Percentiles rank a stretch among this genome's conserved stretches.
These are phyloP conservation scores for Lepidium didymum DNA, from an alignment of 345 rosid species.

Conservation along the genomic window DNA sequence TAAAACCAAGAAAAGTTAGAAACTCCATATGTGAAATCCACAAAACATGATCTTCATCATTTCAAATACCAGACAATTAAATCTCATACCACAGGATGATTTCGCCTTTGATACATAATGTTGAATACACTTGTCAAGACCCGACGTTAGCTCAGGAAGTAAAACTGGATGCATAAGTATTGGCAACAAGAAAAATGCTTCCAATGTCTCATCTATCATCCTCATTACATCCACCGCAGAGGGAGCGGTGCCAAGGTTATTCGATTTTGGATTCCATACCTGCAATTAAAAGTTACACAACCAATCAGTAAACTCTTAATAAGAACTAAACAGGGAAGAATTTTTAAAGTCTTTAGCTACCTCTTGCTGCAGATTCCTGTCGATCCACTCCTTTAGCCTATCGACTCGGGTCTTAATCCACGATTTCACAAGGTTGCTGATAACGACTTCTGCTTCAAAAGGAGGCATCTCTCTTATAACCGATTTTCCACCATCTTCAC, in stretches of 20 bases:
- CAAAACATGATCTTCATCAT: neutral
- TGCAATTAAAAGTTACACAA: conserved; percentile 13
- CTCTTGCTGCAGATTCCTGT: conserved; percentile 83
- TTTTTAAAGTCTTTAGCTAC: conserved; percentile 23
- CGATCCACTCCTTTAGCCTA: conserved; percentile 83
- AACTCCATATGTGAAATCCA: neutral
- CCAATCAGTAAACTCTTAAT: neutral
- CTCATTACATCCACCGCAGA: conserved; percentile 85
- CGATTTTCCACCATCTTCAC: conserved; percentile 98
- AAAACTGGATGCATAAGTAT: conserved; percentile 69
- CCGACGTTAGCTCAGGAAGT: conserved; percentile 70
- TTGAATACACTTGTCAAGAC: conserved; percentile 76
- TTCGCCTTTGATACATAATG: conserved; percentile 69
- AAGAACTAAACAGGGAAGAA: neutral
- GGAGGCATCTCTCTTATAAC: conserved; percentile 98
- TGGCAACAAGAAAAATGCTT: conserved; percentile 86
- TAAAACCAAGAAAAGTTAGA: neutral
- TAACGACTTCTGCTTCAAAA: conserved; percentile 76
- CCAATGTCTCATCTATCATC: conserved; percentile 79
- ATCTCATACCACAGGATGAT: conserved; percentile 80
- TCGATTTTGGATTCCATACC: conserved; percentile 81
- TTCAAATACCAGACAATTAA: neutral
- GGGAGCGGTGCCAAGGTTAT: conserved; percentile 69
- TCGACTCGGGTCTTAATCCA: conserved; percentile 84
- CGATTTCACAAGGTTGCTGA: conserved; percentile 60